phyloP scores from a whole-genome alignment of 2,329 filamentous ascomycete genomes.

The Fusarium sp. region DNA sequence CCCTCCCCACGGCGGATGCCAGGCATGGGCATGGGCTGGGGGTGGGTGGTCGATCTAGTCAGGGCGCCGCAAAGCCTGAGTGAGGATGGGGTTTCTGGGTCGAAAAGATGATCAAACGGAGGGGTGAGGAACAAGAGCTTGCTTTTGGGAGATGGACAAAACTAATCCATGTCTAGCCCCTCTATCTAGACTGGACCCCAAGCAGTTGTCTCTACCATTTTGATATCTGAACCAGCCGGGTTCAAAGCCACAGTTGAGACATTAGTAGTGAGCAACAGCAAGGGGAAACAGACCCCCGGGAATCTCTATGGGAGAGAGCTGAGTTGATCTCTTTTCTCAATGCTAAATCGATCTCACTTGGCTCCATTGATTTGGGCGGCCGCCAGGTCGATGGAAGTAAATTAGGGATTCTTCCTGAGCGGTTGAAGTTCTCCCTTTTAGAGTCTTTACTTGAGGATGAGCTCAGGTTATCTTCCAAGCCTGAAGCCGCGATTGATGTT shows the following conservation, averaged over 20 bases:
- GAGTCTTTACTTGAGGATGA: not conserved
- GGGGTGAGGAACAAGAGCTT: constrained; percentile 35
- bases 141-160: constrained; percentile 21
- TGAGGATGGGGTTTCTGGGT: constrained; percentile 35
- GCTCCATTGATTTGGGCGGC: constrained; percentile 11
- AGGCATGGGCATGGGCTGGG: constrained; percentile 28
- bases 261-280: constrained; percentile 28
- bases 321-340: constrained; percentile 19
- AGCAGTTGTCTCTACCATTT: constrained; percentile 32
- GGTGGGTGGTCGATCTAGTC: constrained; percentile 28
- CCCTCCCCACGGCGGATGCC: constrained; percentile 32
- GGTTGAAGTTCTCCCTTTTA: not conserved
- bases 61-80: constrained; percentile 28
- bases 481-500: not conserved
- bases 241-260: constrained; percentile 36
- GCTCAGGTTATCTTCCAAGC: not conserved
- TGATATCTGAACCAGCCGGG: constrained; percentile 31
- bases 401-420: not conserved
- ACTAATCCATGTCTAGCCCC: constrained; percentile 37
- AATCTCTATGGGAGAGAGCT: constrained; percentile 13
- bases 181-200: constrained; percentile 19
- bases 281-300: constrained; percentile 13
- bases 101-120: constrained; percentile 40
- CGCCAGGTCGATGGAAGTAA: not conserved
- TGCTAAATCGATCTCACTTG: constrained; percentile 10